Conservation (phyloP, 2,329 filamentous ascomycete species). For the Tolypocladium capitatum region DNA sequence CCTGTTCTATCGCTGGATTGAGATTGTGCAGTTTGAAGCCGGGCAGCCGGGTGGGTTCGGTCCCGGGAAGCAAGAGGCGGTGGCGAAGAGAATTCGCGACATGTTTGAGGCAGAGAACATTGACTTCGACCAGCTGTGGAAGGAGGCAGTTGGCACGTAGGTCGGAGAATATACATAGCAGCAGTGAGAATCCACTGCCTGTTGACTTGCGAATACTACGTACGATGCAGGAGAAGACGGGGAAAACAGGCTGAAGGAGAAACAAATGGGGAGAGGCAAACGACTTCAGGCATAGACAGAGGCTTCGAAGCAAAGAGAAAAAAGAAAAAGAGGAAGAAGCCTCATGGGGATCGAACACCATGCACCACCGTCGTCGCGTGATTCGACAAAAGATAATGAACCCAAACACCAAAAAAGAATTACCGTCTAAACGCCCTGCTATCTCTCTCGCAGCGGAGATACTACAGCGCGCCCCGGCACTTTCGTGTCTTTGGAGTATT, state of each 20-base stretch:
- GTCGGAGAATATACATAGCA: not conserved
- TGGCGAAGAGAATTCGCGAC: conserved; percentile 60
- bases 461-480: conserved; percentile 14
- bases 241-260: not conserved
- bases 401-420: not conserved
- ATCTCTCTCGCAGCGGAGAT: conserved; percentile 9
- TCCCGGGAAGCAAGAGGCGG: conserved; percentile 55
- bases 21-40: conserved; percentile 80
- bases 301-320: not conserved
- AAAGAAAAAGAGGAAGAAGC: not conserved
- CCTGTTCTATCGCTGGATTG: conserved; percentile 85
- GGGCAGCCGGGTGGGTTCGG: conserved; percentile 68
- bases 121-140: conserved; percentile 74
- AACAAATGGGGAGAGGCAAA: not conserved
- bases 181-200: not conserved
- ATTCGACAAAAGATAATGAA: not conserved
- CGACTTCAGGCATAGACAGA: not conserved
- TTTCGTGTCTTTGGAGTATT: conserved; percentile 13
- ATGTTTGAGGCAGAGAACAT: conserved; percentile 63
- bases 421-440: conserved; percentile 7
- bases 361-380: no score
- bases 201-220: not conserved
- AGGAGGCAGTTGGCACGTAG: conserved; percentile 37
- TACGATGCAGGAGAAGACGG: not conserved
- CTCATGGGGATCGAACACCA: no score